Evolutionary conservation across 2,329 filamentous ascomycete genomes (phyloP).

Genomic region (Sphaceloma murrayae): DNA sequence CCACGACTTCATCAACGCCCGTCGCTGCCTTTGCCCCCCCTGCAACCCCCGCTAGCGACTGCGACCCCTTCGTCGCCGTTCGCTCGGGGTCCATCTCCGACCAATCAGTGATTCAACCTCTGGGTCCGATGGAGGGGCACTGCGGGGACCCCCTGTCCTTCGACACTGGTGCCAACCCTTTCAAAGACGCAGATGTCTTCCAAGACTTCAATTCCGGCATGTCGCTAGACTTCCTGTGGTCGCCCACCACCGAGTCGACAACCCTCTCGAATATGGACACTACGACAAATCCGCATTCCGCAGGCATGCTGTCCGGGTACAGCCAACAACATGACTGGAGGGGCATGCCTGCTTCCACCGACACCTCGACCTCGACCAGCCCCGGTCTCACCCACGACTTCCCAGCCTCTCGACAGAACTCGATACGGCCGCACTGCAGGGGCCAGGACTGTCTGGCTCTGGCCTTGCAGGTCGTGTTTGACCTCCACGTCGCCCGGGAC

Average conservation of each 20-base stretch:
- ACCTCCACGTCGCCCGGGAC: conserved; percentile 16
- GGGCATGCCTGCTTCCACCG: conserved; percentile 13
- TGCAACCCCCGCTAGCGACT: conserved; percentile 13
- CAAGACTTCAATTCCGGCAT: conserved; percentile 16
- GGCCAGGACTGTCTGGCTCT: conserved; percentile 16
- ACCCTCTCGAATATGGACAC: conserved; percentile 6
- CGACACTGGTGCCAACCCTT: conserved; percentile 9
- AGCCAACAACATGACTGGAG: conserved; percentile 2
- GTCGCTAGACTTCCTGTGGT: conserved; percentile 16
- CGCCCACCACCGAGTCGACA: conserved; percentile 12
- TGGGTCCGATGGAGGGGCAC: conserved; percentile 7
- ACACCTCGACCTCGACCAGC: conserved; percentile 12
- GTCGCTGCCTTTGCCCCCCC: conserved; percentile 11
- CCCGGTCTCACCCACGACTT: conserved; percentile 14
- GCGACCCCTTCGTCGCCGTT: conserved; percentile 9
- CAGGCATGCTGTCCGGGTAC: conserved; percentile 4
- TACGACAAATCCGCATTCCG: conserved; percentile 1
- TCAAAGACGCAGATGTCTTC: conserved; percentile 16
- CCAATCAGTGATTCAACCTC: conserved; percentile 11
- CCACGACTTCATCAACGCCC: conserved; percentile 5
- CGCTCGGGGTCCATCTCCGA: conserved; percentile 14
- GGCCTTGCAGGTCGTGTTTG: conserved; percentile 16
- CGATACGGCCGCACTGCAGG: conserved; percentile 5
- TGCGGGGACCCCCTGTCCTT: conserved; percentile 14
- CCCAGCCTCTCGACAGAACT: conserved; percentile 1